Percentiles rank a stretch among this genome's conserved stretches.
Evolutionary conservation across 2,329 filamentous ascomycete species (phyloP).

Genomic region (Botryotinia calthae): DNA sequence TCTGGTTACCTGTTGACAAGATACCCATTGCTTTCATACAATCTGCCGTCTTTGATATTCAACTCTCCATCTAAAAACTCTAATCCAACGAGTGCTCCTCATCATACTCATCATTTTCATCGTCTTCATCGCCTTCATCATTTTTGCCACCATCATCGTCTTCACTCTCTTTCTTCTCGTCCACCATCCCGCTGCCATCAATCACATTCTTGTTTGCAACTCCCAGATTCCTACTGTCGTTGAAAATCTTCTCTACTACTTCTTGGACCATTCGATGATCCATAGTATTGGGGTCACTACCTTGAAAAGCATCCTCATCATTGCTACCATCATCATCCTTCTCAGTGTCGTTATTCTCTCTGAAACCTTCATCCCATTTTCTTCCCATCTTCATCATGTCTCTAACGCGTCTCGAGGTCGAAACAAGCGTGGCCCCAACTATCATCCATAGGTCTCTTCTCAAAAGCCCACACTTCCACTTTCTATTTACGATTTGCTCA

Average conservation of each 20-base stretch:
- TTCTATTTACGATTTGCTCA: not conserved
- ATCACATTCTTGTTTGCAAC: not conserved
- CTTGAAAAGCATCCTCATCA: not conserved
- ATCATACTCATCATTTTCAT: not conserved
- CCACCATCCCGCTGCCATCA: not conserved
- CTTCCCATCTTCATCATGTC: not conserved
- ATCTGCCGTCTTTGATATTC: not conserved
- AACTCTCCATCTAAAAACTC: not conserved
- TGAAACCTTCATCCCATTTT: not conserved
- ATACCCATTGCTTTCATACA: not conserved
- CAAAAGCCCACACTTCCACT: not conserved
- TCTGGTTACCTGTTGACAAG: not conserved
- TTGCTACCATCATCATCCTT: not conserved
- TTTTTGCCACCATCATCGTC: not conserved
- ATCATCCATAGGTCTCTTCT: constrained; percentile 1
- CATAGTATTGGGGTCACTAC: not conserved
- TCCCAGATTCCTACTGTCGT: not conserved
- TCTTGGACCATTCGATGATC: too few species aligned
- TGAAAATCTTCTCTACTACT: not conserved
- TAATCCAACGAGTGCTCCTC: not conserved
- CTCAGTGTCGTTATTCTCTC: not conserved
- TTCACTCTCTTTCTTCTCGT: not conserved
- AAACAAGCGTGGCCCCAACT: not conserved
- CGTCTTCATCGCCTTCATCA: too few species aligned
- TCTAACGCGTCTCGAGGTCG: not conserved